Percentiles rank a stretch among this genome's conserved stretches.
These are phyloP conservation scores for Annulohypoxylon stygium DNA, from an alignment of 495 filamentous ascomycete species.

Conservation along the genomic window DNA sequence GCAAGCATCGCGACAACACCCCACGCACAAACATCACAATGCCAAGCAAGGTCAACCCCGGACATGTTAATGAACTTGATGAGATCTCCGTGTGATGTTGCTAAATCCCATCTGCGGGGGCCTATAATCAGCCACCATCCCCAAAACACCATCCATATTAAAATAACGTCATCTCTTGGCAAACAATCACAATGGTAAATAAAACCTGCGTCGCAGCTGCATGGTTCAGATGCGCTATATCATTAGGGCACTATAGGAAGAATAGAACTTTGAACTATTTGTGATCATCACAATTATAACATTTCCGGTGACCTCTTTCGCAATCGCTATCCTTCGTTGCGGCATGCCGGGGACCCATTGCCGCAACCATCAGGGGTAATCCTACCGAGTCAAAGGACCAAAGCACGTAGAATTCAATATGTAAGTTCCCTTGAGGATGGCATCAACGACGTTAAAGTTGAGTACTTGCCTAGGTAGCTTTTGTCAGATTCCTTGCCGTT, in stretches of 20 bases:
- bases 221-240: constrained; percentile 28
- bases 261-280: constrained; percentile 20
- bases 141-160: constrained; percentile 48
- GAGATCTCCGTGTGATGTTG: constrained; percentile 35
- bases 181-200: constrained; percentile 24
- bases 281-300: constrained; percentile 6
- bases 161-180: constrained; percentile 54
- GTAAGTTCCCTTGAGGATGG: background rate
- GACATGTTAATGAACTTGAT: constrained; percentile 31
- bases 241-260: constrained; percentile 18
- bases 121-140: constrained; percentile 41
- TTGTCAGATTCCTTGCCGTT: background rate
- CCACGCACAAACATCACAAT: background rate
- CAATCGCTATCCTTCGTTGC: constrained; percentile 27
- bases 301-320: constrained; percentile 30
- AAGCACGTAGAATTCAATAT: background rate
- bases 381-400: background rate
- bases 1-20: constrained; percentile 12
- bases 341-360: constrained; percentile 14
- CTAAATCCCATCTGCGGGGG: constrained; percentile 34
- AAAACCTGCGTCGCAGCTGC: constrained; percentile 12
- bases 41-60: constrained; percentile 29
- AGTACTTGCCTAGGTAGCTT: background rate
- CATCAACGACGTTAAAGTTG: background rate
- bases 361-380: background rate